Percentiles rank a stretch among this genome's conserved stretches.
Evolutionary conservation across 139 green algal species (phyloP).

Genomic region (Asterochloris sp.): DNA sequence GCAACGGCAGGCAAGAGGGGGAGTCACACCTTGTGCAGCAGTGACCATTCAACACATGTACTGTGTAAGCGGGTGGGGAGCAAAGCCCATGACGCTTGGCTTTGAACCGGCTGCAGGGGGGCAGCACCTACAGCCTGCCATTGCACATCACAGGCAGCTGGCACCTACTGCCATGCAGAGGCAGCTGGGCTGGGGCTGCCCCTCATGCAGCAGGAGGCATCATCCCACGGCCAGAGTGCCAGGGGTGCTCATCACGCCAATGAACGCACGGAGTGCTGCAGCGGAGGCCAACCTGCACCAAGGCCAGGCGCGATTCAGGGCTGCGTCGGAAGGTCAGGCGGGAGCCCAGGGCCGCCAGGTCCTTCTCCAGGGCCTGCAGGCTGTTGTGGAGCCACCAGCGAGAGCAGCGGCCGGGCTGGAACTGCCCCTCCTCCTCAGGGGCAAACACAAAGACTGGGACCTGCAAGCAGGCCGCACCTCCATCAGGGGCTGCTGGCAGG

Average conservation of each 20-base stretch:
- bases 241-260: neutral
- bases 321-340: slow-evolving; percentile 59
- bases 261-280: too few species aligned
- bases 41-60: too few species aligned
- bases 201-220: neutral
- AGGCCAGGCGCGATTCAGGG: slow-evolving; percentile 39
- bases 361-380: slow-evolving; percentile 45
- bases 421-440: slow-evolving; percentile 93
- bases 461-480: slow-evolving; percentile 23
- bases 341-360: slow-evolving; percentile 68
- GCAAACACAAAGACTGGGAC: slow-evolving; percentile 87
- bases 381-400: slow-evolving; percentile 69
- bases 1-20: neutral
- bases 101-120: too few species aligned
- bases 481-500: too few species aligned
- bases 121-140: too few species aligned
- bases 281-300: too few species aligned
- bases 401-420: slow-evolving; percentile 78
- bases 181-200: too few species aligned
- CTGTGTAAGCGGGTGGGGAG: neutral
- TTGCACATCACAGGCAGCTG: too few species aligned
- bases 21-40: neutral
- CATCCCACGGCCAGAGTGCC: neutral
- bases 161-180: too few species aligned
- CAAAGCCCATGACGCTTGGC: neutral